Conservation (phyloP, 148 eudicot species). For the Chenopodium berlandieri region DNA sequence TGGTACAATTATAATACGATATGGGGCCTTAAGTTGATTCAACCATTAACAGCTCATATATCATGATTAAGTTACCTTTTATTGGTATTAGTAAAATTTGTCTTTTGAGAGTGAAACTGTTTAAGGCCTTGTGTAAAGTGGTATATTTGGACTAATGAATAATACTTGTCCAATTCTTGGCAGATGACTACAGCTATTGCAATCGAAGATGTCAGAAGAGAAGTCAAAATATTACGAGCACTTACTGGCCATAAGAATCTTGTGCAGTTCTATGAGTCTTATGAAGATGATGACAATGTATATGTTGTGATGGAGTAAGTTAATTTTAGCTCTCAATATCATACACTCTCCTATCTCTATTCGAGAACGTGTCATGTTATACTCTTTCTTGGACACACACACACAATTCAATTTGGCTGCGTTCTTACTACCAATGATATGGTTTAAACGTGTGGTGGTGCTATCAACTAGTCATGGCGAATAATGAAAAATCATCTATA, state of each 20-base stretch:
- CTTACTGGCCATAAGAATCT: slow-evolving; percentile 74
- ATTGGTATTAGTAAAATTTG: slow-evolving; percentile 15
- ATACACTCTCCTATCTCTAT: slow-evolving; percentile 11
- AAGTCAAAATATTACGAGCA: slow-evolving; percentile 84
- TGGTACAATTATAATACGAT: background rate
- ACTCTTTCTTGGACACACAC: background rate
- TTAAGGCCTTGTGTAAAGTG: slow-evolving; percentile 9
- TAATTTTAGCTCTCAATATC: background rate
- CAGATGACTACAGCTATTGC: slow-evolving; percentile 96
- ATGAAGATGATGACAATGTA: slow-evolving; percentile 84
- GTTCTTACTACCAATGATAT: background rate
- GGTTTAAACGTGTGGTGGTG: background rate
- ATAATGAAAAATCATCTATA: background rate
- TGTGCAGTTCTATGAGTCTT: slow-evolving; percentile 83
- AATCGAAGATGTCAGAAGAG: slow-evolving; percentile 86
- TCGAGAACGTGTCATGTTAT: background rate
- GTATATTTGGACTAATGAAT: slow-evolving; percentile 20
- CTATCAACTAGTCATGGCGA: background rate
- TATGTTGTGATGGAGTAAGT: slow-evolving; percentile 94
- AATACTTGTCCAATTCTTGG: slow-evolving; percentile 23
- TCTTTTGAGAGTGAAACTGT: slow-evolving; percentile 20
- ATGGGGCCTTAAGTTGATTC: background rate
- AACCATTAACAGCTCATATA: background rate
- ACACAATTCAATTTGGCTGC: background rate
- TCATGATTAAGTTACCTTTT: slow-evolving; percentile 15